Base-by-base conservation (phyloP, 1,284 basidiomycete species). In the Ceratobasidium papillatum region DNA sequence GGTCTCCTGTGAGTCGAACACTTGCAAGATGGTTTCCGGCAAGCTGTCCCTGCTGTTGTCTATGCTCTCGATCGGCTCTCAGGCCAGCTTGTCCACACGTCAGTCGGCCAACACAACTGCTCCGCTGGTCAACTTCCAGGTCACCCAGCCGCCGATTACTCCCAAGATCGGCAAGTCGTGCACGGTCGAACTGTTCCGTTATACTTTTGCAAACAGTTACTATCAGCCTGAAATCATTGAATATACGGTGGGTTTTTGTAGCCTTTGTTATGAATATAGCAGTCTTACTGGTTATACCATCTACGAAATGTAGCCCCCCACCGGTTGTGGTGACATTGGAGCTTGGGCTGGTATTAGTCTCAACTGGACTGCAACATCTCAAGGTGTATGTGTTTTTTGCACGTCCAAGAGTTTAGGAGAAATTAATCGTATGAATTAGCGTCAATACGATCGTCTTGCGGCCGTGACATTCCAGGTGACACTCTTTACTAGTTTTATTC, bases 361-460 rank as follows among this genome's bases (percentile, higher is more conserved):
- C 52, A 92, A 93, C 80, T 88, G 91, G 78, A 92, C 91, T 1
- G 90, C 90, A n/a, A 91, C 90, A 7, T 90, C 88, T 49, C 91
- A 91, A 74, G 91, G 91, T 14, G 80, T 79, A 62, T 61, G 79
- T 76, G 1, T 56, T 12, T 66, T 27, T 43, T n/a, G 22, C 38
- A 11, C 47, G 41, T 43, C 54, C 61, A 76, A 2, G 14, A 47
- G 14, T 32, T 32, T 9, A 19, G 54, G 17, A 19, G 41, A 56
- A 17, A 49, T 41, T 41, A 25, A 12, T 32, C 19, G 2, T n/a
- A 36, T 27, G 38, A 19, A 52, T 22, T 63, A 80, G 54, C 92
- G 90, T 9, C 92, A 93, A 80, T 94, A 88, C 74, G 92, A 93
- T 79, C 86, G 92, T 36, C 83, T 93, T 11, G 91, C 87, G 1